These are phyloP conservation scores for Claviceps citrina DNA, from an alignment of 2,329 filamentous ascomycete genomes.

Conservation along the genomic window DNA sequence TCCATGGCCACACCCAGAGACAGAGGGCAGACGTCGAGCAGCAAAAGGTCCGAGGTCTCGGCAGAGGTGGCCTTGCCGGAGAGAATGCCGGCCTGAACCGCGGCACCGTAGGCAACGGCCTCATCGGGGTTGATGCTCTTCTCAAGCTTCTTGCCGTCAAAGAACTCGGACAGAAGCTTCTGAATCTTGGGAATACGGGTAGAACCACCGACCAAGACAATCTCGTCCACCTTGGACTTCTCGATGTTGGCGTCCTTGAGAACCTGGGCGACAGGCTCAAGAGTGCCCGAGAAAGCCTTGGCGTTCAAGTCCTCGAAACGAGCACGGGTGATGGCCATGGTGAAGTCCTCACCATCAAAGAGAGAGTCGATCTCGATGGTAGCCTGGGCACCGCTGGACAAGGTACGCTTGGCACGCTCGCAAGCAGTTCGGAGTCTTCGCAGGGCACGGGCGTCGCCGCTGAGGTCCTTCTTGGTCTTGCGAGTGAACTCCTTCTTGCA, in stretches of 20 bases:
- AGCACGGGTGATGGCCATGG: constrained; percentile 91
- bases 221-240: constrained; percentile 91
- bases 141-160: constrained; percentile 99
- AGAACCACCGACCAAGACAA: constrained; percentile 95
- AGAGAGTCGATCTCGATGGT: constrained; percentile 98
- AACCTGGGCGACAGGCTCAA: constrained; percentile 91
- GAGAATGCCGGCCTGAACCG: constrained; percentile 96
- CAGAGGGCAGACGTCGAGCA: constrained; percentile 90
- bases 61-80: constrained; percentile 94
- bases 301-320: constrained; percentile 98
- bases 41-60: constrained; percentile 84
- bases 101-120: constrained; percentile 96
- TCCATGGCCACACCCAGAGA: constrained; percentile 99
- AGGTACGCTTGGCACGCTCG: constrained; percentile 98
- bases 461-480: constrained; percentile 63
- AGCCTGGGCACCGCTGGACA: constrained; percentile 93
- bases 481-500: constrained; percentile 89
- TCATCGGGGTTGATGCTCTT: constrained; percentile 99
- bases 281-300: constrained; percentile 83
- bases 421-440: constrained; percentile 93
- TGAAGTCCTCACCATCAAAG: constrained; percentile 96
- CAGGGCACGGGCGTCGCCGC: constrained; percentile 75
- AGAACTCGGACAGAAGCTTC: constrained; percentile 98
- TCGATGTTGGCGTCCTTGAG: constrained; percentile 81
- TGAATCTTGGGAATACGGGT: constrained; percentile 98